Evolutionary conservation across 1,284 basidiomycete species (phyloP).

Genomic region (Neolentinus lepideus): DNA sequence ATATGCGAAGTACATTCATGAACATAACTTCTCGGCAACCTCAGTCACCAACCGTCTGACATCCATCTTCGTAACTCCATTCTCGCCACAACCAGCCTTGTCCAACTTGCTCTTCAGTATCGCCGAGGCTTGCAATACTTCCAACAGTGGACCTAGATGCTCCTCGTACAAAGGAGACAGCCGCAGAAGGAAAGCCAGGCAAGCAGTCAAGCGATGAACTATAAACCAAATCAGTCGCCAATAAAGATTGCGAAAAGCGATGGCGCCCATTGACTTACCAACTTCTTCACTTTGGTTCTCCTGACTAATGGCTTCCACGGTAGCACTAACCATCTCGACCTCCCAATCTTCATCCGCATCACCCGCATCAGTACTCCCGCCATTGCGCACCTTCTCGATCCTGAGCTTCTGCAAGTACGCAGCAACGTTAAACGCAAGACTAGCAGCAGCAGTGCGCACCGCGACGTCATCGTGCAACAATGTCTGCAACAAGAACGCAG

Average conservation of each 20-base stretch:
- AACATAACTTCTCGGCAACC: constrained; percentile 39
- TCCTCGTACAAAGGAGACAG: constrained; percentile 57
- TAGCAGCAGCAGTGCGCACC: constrained; percentile 76
- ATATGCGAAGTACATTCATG: neutral
- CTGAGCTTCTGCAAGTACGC: constrained; percentile 55
- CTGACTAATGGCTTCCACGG: constrained; percentile 66
- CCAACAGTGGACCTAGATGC: constrained; percentile 49
- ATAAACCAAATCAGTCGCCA: constrained; percentile 2
- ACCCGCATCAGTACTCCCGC: constrained; percentile 30
- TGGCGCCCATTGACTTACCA: constrained; percentile 41
- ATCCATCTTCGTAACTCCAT: constrained; percentile 56
- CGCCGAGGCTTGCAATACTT: constrained; percentile 59
- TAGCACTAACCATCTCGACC: constrained; percentile 71
- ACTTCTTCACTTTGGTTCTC: constrained; percentile 75
- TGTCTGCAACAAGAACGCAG: constrained; percentile 52
- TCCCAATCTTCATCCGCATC: constrained; percentile 77
- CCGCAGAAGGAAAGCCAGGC: constrained; percentile 66
- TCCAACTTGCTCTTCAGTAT: constrained; percentile 46
- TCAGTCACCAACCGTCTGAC: constrained; percentile 58
- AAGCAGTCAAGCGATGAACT: constrained; percentile 79
- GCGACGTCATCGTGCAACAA: constrained; percentile 61
- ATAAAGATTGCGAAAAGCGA: constrained; percentile 1
- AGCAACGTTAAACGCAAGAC: constrained; percentile 72
- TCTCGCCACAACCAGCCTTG: constrained; percentile 39
- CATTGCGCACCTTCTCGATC: constrained; percentile 35